Conservation (phyloP, 495 filamentous ascomycete species). For the Aspergillus mulundensis region DNA sequence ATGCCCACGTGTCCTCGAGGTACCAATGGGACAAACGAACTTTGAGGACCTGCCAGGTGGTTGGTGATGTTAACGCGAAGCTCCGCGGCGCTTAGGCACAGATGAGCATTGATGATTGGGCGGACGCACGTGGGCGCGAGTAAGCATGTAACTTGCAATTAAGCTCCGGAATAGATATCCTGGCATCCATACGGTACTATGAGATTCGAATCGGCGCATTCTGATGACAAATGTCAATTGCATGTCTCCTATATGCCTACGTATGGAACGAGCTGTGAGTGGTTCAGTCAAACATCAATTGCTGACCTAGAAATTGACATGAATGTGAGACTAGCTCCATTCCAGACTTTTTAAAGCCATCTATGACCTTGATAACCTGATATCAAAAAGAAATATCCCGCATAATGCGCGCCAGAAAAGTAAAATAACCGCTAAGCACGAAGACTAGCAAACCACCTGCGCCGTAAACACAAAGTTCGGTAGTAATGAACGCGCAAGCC, state of each 20-base stretch:
- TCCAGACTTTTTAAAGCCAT: conserved; percentile 27
- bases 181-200: too few relatives aligned
- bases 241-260: too few relatives aligned
- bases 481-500: conserved; percentile 16
- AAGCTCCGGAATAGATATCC: neutral
- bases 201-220: too few relatives aligned
- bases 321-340: conserved; percentile 9
- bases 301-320: neutral
- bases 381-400: conserved; percentile 21
- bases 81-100: neutral
- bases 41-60: neutral
- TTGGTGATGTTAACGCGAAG: conserved; percentile 1
- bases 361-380: conserved; percentile 15
- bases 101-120: conserved; percentile 3
- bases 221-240: too few relatives aligned
- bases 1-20: neutral
- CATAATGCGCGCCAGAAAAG: conserved; percentile 25
- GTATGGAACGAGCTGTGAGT: neutral
- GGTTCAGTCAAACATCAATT: neutral
- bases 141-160: neutral
- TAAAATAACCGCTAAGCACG: conserved; percentile 29
- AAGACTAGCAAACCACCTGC: conserved; percentile 40
- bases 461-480: conserved; percentile 22
- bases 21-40: neutral
- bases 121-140: conserved; percentile 9